These are phyloP conservation scores for Neonectria coccinea DNA, from an alignment of 2,329 filamentous ascomycete genomes.

Conservation along the genomic window DNA sequence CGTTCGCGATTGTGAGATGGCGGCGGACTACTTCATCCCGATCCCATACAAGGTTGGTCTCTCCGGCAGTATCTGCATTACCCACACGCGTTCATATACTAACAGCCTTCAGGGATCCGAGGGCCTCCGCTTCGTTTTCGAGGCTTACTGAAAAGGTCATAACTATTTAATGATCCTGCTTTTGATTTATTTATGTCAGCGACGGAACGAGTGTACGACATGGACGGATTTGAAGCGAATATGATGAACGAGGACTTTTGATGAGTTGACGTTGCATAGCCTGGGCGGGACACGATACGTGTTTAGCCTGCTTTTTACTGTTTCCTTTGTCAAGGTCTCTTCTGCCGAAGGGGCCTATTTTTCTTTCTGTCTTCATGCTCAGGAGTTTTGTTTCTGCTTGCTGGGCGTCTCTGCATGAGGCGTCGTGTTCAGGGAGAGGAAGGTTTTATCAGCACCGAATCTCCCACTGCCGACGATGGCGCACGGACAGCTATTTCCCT, in stretches of 20 bases:
- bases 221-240: conserved; percentile 14
- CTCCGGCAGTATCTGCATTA: background rate
- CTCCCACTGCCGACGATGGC: conserved; percentile 31
- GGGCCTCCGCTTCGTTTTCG: conserved; percentile 50
- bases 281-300: conserved; percentile 6
- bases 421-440: conserved; percentile 15
- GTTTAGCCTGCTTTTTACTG: background rate
- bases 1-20: conserved; percentile 51
- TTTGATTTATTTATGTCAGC: conserved; percentile 19
- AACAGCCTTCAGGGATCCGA: conserved; percentile 47
- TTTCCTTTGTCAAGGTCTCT: conserved; percentile 13
- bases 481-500: conserved; percentile 33
- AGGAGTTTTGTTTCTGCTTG: conserved; percentile 4
- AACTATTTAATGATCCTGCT: conserved; percentile 32
- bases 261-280: conserved; percentile 26
- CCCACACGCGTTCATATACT: conserved; percentile 3
- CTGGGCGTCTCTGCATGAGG: conserved; percentile 9
- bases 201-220: conserved; percentile 18
- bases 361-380: background rate
- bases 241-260: conserved; percentile 19
- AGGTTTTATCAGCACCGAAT: conserved; percentile 17
- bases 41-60: conserved; percentile 52
- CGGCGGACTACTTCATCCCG: conserved; percentile 54
- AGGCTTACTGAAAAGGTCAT: conserved; percentile 38
- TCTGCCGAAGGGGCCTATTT: conserved; percentile 1